Base-by-base conservation (phyloP, 805 yeast genomes). In the Candida cerambycidarum region DNA sequence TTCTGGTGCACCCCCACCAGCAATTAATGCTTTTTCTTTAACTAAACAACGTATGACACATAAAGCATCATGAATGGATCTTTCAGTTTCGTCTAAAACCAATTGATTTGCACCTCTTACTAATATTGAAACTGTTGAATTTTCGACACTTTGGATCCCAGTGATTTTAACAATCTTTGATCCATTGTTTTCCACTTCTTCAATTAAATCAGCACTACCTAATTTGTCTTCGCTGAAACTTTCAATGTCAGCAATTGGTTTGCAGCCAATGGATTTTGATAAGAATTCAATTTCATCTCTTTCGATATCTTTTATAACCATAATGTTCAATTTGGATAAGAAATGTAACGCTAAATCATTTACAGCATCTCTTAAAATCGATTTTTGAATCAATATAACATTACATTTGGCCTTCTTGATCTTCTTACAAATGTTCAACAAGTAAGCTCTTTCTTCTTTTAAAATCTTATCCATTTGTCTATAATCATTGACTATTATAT, bases 1-100 rank as follows among this genome's bases (percentile, higher is more conserved):
- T 67, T 89, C 97, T 35, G 98, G 96, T 5, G 99, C 98, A 56
- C 98, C 99, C 50, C 99, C 99, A 56, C 99, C 99, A 11, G 98
- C 97, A 68, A 93, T 89, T 59, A 86, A 71, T 1, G 90, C 96
- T 58, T 79, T 84, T 62, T 87, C 89, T 60, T 89, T 88, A 19
- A 89, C 96, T 43, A 89, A 73, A 67, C 96, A 85, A 62, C 95
- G 71, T 49, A 85, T 75, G 43, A 92, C 99, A 76, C 99, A 93
- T 44, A 93, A 76, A 0, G 99, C 98, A 66, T 93, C 99, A 59
- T 93, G 99, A 50, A 93, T 72, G 3, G 98, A 90, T 68, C 99
- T 83, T 63, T 93, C 99, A 29, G 98, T 82, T 71, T 93, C 99
- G 66, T 93, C 99, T 45, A 93, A 72, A 40, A 92, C 83, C 69